phyloP scores from a whole-genome alignment of 2,329 filamentous ascomycete species.

The Fusarium brevicatenulatum region DNA sequence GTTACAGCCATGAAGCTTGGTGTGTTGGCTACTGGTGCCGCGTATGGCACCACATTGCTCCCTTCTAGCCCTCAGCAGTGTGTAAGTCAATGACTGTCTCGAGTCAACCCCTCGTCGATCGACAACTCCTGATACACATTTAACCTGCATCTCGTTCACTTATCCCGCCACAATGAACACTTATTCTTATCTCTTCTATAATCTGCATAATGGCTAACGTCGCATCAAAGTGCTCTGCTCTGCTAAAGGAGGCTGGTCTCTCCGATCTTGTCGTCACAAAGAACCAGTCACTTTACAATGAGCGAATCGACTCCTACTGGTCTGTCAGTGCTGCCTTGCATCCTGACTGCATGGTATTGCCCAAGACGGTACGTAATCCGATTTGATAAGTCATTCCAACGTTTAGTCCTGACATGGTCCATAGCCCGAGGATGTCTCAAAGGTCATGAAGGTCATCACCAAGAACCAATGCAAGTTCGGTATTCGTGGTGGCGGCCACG shows the following conservation, averaged over 20 bases:
- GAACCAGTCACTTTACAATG: conserved; percentile 41
- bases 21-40: conserved; percentile 15
- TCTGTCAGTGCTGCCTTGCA: conserved; percentile 49
- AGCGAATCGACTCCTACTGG: conserved; percentile 51
- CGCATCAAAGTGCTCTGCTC: conserved; percentile 41
- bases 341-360: conserved; percentile 52
- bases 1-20: conserved; percentile 27
- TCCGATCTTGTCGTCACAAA: conserved; percentile 46
- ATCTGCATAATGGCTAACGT: conserved; percentile 17
- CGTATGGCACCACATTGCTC: conserved; percentile 5
- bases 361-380: conserved; percentile 28
- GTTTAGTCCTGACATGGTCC: neutral
- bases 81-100: conserved; percentile 12
- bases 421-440: conserved; percentile 49
- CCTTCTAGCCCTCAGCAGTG: conserved; percentile 13
- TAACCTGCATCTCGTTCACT: neutral
- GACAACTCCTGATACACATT: neutral
- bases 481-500: conserved; percentile 53
- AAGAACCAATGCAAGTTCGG: conserved; percentile 49
- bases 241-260: conserved; percentile 39
- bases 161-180: neutral
- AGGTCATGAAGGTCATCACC: conserved; percentile 48
- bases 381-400: neutral
- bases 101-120: neutral
- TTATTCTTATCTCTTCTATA: neutral